Percentiles rank a stretch among this genome's conserved stretches.
These are phyloP conservation scores for Neurospora tetraspora DNA, from an alignment of 495 filamentous ascomycete genomes.

Conservation along the genomic window DNA sequence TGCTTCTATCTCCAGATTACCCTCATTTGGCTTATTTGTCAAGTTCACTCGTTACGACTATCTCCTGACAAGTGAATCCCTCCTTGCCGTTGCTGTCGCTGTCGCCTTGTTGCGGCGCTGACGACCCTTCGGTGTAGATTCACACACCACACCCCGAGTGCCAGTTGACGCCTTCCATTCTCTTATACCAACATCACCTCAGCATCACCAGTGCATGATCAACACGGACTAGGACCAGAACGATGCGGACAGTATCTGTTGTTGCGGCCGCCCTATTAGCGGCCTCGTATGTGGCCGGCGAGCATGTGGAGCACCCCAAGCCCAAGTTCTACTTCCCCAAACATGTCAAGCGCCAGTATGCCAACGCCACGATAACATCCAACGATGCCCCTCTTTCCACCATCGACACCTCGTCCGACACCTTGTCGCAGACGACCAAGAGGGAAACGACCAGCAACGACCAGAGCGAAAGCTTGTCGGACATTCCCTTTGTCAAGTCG, in stretches of 20 bases:
- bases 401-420: conserved; percentile 1
- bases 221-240: conserved; percentile 14
- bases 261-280: conserved; percentile 43
- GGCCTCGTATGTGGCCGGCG: conserved; percentile 36
- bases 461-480: conserved; percentile 15
- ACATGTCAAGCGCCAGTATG: conserved; percentile 47
- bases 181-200: conserved; percentile 11
- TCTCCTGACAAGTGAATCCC: conserved; percentile 41
- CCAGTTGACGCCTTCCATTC: conserved; percentile 5
- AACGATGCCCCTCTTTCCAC: conserved; percentile 4
- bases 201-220: conserved; percentile 6
- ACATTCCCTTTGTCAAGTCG: conserved; percentile 1
- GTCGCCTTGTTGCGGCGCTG: conserved; percentile 10
- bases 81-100: conserved; percentile 9
- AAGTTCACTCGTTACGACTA: conserved; percentile 53
- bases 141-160: neutral
- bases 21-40: conserved; percentile 49
- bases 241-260: conserved; percentile 39
- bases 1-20: conserved; percentile 31
- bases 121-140: conserved; percentile 20
- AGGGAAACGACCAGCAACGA: conserved; percentile 22
- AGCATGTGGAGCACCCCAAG: conserved; percentile 25
- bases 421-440: conserved; percentile 16
- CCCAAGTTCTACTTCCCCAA: conserved; percentile 51
- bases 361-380: conserved; percentile 38